phyloP scores from a whole-genome alignment of 2,329 filamentous ascomycete species.

The Pseudonectria buxi region DNA sequence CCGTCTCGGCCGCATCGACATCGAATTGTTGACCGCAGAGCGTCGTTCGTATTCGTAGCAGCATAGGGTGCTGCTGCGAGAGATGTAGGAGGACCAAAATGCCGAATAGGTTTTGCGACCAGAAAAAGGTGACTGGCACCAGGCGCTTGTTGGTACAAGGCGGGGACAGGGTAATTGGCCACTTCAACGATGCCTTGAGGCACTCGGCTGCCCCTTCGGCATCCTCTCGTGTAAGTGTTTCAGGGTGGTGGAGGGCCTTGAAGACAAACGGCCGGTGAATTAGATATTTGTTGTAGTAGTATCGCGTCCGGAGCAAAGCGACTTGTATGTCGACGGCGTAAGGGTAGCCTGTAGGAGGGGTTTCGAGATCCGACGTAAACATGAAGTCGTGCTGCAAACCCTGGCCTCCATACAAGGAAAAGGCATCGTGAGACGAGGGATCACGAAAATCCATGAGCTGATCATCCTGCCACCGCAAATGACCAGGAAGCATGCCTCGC shows the following conservation, averaged over 20 bases:
- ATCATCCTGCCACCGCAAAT: constrained; percentile 52
- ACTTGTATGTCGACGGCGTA: constrained; percentile 51
- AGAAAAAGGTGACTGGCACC: constrained; percentile 53
- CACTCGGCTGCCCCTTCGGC: constrained; percentile 48
- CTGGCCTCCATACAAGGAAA: constrained; percentile 15
- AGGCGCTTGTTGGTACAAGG: constrained; percentile 51
- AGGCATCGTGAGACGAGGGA: constrained; percentile 9
- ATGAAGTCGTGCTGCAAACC: constrained; percentile 13
- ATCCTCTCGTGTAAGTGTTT: constrained; percentile 47
- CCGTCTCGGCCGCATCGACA: constrained; percentile 41
- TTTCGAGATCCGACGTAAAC: constrained; percentile 19
- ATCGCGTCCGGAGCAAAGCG: constrained; percentile 50
- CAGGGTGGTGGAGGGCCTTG: constrained; percentile 52
- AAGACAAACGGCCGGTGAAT: constrained; percentile 53
- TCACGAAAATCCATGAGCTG: constrained; percentile 28
- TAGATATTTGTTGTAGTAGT: constrained; percentile 52
- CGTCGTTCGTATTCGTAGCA: constrained; percentile 42
- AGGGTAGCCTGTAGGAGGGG: constrained; percentile 32
- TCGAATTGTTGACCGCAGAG: constrained; percentile 45
- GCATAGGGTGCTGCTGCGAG: constrained; percentile 42
- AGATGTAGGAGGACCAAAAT: constrained; percentile 51
- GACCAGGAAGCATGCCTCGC: constrained; percentile 47
- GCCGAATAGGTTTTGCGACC: constrained; percentile 55
- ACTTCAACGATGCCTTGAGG: constrained; percentile 49
- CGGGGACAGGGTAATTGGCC: constrained; percentile 54